Percentiles rank a stretch among this genome's conserved stretches.
Conservation (phyloP, 2,329 filamentous ascomycete genomes). For the Aspergillus fijiensis region DNA sequence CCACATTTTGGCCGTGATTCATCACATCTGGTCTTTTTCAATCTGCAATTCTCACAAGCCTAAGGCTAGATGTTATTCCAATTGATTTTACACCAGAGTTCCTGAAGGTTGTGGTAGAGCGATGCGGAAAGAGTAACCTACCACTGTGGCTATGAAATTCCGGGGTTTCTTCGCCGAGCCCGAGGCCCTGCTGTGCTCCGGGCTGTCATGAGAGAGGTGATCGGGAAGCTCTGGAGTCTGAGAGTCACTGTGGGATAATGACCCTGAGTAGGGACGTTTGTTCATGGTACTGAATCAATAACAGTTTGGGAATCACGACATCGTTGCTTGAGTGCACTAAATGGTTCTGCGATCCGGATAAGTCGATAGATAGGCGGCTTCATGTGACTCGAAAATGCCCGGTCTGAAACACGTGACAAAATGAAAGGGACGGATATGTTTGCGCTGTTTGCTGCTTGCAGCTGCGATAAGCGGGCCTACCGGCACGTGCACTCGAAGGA, state of each 20-base stretch:
- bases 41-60: conserved; percentile 56
- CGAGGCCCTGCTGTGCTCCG: conserved; percentile 28
- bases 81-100: background rate
- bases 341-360: background rate
- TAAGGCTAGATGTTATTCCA: conserved; percentile 16
- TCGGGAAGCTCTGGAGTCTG: conserved; percentile 33
- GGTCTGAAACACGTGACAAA: background rate
- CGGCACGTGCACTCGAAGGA: background rate
- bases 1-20: conserved; percentile 55
- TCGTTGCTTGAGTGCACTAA: background rate
- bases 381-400: background rate
- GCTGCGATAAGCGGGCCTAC: background rate
- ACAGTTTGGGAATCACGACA: background rate
- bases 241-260: conserved; percentile 25
- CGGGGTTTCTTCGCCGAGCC: conserved; percentile 34
- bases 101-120: background rate
- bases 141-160: conserved; percentile 43
- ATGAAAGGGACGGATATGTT: background rate
- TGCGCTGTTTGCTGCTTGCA: background rate
- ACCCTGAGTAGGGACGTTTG: conserved; percentile 38
- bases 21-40: conserved; percentile 57
- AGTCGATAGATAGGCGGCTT: background rate
- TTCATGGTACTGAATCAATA: conserved; percentile 37
- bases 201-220: conserved; percentile 36
- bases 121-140: conserved; percentile 17